A percentile compares a stretch with the other conserved stretches of the same genome.
These are phyloP conservation scores for Clarireedia paspali DNA, from an alignment of 2,329 filamentous ascomycete species.

Conservation along the genomic window DNA sequence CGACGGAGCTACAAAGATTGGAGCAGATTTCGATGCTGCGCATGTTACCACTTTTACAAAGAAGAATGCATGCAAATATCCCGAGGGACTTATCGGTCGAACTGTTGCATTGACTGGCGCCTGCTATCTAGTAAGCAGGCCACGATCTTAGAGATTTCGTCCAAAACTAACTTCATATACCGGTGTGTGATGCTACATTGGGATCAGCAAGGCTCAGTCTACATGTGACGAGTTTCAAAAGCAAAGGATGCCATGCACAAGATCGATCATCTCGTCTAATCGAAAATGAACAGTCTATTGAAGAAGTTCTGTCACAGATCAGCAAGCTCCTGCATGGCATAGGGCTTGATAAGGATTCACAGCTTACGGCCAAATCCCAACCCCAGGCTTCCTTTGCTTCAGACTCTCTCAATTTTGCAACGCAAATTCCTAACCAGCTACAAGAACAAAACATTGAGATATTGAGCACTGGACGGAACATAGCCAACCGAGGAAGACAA, in stretches of 20 bases:
- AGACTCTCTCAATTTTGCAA: constrained; percentile 5
- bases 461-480: not conserved
- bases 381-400: not conserved
- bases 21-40: not conserved
- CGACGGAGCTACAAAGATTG: constrained; percentile 1
- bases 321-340: not conserved
- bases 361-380: not conserved
- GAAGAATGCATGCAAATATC: not conserved
- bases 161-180: not conserved
- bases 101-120: not conserved
- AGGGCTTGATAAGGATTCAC: not conserved
- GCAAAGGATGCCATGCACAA: constrained; percentile 10
- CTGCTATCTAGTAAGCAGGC: not conserved
- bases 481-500: not conserved
- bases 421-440: not conserved
- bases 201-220: not conserved
- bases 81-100: not conserved
- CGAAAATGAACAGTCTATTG: not conserved
- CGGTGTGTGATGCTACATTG: not conserved
- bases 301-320: not conserved
- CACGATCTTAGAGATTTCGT: too few relatives aligned
- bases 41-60: not conserved
- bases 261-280: not conserved
- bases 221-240: not conserved
- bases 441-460: not conserved